Percentiles rank a stretch among this genome's conserved stretches.
phyloP scores from a whole-genome alignment of 352 stramenopile species.

The Globisporangium orthogonon region DNA sequence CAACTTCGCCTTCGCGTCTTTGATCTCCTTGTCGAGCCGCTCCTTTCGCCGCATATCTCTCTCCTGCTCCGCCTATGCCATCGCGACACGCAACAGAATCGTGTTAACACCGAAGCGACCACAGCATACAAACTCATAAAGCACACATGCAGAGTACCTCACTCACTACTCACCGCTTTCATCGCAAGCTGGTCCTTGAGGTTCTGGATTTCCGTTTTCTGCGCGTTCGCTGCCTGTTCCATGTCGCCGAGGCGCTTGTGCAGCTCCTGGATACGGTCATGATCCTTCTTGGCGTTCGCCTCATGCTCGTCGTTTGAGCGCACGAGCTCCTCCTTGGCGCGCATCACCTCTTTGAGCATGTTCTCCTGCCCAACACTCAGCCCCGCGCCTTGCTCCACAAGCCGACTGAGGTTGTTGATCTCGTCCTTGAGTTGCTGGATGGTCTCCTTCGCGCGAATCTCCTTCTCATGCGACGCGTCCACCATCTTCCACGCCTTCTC shows the following conservation, averaged over 20 bases:
- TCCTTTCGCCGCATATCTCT: slow-evolving; percentile 87
- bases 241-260: slow-evolving; percentile 64
- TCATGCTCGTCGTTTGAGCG: slow-evolving; percentile 84
- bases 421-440: slow-evolving; percentile 95
- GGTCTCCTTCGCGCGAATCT: slow-evolving; percentile 91
- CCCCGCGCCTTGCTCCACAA: slow-evolving; percentile 92
- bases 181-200: slow-evolving; percentile 84
- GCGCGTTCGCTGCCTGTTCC: slow-evolving; percentile 37
- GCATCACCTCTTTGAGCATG: slow-evolving; percentile 89
- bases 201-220: slow-evolving; percentile 75
- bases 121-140: no score
- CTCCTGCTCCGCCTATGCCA: slow-evolving; percentile 68
- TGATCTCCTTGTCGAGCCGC: slow-evolving; percentile 90
- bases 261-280: slow-evolving; percentile 75
- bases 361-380: slow-evolving; percentile 91
- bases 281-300: slow-evolving; percentile 71
- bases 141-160: no score
- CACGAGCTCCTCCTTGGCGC: slow-evolving; percentile 86
- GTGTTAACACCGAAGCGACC: no score
- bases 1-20: slow-evolving; percentile 86
- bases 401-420: slow-evolving; percentile 92
- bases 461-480: slow-evolving; percentile 93
- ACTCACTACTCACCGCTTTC: slow-evolving; percentile 34
- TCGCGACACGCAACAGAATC: slow-evolving; percentile 6
- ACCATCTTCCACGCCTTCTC: slow-evolving; percentile 94